A percentile compares a stretch with the other conserved stretches of the same genome.
These are phyloP conservation scores for Populus hybrid DNA, from an alignment of 441 rosid genomes.

Conservation along the genomic window DNA sequence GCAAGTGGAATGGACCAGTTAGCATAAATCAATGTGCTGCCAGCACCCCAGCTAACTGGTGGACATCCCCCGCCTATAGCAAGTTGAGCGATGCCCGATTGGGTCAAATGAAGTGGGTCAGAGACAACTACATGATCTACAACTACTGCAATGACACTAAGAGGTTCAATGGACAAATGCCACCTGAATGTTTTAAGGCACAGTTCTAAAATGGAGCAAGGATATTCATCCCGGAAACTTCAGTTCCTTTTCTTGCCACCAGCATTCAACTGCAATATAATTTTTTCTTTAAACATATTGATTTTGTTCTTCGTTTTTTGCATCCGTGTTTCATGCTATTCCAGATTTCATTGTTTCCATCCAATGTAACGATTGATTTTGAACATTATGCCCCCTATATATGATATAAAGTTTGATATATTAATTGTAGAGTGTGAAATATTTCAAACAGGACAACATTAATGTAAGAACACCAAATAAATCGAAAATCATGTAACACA, in stretches of 20 bases:
- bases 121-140: constrained; percentile 64
- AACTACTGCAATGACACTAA: constrained; percentile 65
- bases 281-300: neutral
- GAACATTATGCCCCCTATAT: neutral
- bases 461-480: neutral
- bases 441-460: neutral
- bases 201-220: constrained; percentile 35
- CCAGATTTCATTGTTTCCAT: neutral
- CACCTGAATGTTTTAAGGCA: constrained; percentile 47
- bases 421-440: neutral
- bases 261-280: neutral
- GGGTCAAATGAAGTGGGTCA: constrained; percentile 48
- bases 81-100: constrained; percentile 38
- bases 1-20: constrained; percentile 59
- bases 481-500: neutral
- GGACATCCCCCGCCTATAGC: constrained; percentile 53
- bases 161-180: constrained; percentile 57
- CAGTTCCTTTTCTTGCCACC: neutral
- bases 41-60: constrained; percentile 54
- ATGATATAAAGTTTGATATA: neutral
- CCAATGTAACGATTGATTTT: neutral
- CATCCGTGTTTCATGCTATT: neutral
- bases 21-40: constrained; percentile 50
- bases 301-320: neutral
- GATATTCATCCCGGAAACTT: neutral